These are phyloP conservation scores for Ceratocystis ficicola DNA, from an alignment of 2,329 filamentous ascomycete species.

Conservation along the genomic window DNA sequence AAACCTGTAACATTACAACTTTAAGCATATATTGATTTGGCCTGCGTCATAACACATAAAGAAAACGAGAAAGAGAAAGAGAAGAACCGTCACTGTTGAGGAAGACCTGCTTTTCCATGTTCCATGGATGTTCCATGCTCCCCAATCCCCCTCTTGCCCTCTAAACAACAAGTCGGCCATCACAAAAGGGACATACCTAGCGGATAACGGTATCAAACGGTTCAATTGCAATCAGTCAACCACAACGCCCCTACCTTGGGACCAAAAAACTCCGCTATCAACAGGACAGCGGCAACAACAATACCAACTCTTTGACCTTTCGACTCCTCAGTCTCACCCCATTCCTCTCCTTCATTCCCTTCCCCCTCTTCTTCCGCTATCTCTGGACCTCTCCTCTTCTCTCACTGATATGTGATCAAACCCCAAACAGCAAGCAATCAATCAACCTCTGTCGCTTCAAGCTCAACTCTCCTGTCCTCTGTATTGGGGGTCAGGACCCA, in stretches of 20 bases:
- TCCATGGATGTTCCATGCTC: too few species aligned
- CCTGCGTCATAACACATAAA: not conserved
- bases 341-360: not conserved
- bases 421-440: too few species aligned
- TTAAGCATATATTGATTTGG: not conserved
- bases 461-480: too few species aligned
- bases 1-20: constrained; percentile 8
- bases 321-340: not conserved
- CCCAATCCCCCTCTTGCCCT: not conserved
- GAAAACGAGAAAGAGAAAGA: not conserved
- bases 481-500: too few species aligned
- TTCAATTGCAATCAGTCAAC: constrained; percentile 20
- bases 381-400: too few species aligned
- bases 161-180: not conserved
- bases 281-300: not conserved
- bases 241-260: constrained; percentile 7
- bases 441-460: too few species aligned
- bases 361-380: not conserved
- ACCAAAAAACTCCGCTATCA: constrained; percentile 9
- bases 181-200: not conserved
- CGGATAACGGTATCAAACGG: constrained; percentile 20
- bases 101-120: too few species aligned
- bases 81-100: not conserved
- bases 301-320: not conserved
- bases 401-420: too few species aligned